These are phyloP conservation scores for Trichoderma arundinaceum DNA, from an alignment of 2,329 filamentous ascomycete species.

Conservation along the genomic window DNA sequence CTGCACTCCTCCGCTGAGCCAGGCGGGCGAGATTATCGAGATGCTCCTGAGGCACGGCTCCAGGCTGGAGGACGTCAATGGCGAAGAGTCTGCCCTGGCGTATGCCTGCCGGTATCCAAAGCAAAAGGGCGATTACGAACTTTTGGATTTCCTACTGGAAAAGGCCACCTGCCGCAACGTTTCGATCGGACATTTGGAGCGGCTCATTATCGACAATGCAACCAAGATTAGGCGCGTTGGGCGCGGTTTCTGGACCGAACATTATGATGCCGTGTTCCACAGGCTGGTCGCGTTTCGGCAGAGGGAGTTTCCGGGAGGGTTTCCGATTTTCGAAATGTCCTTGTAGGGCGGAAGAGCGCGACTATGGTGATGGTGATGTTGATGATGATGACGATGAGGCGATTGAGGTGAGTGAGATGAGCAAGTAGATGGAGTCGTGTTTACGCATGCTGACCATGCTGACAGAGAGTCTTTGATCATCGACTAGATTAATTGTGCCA, in stretches of 20 bases:
- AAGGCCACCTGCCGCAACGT: not conserved
- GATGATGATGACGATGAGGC: not conserved
- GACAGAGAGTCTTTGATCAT: no score
- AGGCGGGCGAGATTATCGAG: not conserved
- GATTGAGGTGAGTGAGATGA: no score
- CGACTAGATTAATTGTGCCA: no score
- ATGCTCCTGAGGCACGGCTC: not conserved
- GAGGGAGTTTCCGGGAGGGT: not conserved
- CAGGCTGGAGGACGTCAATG: not conserved
- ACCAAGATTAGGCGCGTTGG: accelerated
- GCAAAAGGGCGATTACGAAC: not conserved
- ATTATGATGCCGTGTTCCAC: not conserved
- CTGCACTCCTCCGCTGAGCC: not conserved
- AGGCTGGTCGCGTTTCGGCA: not conserved
- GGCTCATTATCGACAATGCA: not conserved
- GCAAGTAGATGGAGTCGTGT: no score
- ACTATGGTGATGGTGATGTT: not conserved
- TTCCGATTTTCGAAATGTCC: no score
- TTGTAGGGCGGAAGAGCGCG: no score
- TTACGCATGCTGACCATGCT: no score
- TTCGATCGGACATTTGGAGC: not conserved
- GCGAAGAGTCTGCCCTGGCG: not conserved
- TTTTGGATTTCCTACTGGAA: not conserved
- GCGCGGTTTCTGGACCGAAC: not conserved
- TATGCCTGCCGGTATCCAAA: not conserved